A percentile compares a stretch with the other conserved stretches of the same genome.
These are phyloP conservation scores for Anisodus acutangulus DNA, from an alignment of 257 asterid species.

Conservation along the genomic window DNA sequence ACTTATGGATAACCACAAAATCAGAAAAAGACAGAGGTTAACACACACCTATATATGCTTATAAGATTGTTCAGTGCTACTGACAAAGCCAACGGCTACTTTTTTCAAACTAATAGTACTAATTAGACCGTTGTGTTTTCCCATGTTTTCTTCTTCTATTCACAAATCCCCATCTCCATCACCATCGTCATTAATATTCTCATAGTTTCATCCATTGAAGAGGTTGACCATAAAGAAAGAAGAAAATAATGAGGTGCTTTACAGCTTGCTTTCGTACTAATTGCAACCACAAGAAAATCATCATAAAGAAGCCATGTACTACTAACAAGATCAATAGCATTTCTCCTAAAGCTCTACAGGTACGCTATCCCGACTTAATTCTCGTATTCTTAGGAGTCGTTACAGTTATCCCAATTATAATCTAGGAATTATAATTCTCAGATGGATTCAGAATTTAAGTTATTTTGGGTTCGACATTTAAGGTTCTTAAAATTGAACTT, in stretches of 20 bases:
- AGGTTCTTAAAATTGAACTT: too few relatives aligned
- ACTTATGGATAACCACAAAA: not conserved
- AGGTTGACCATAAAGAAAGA: not conserved
- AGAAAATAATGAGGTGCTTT: slow-evolving; percentile 50
- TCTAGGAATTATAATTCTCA: too few relatives aligned
- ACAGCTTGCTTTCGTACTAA: slow-evolving; percentile 44
- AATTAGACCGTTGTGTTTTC: not conserved
- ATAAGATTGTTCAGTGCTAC: slow-evolving; percentile 24
- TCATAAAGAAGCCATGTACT: slow-evolving; percentile 16
- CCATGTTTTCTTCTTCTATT: not conserved
- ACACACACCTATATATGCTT: too few relatives aligned
- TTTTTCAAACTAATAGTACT: slow-evolving; percentile 29
- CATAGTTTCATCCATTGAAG: not conserved
- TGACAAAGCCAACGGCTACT: slow-evolving; percentile 50
- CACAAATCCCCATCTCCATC: not conserved
- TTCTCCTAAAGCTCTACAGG: slow-evolving; percentile 30
- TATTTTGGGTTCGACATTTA: too few relatives aligned
- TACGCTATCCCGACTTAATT: not conserved
- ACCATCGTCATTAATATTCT: not conserved
- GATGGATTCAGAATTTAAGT: too few relatives aligned
- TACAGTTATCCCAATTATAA: too few relatives aligned
- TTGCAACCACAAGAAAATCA: slow-evolving; percentile 33
- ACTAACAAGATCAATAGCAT: not conserved
- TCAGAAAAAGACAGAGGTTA: too few relatives aligned
- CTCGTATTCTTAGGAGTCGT: too few relatives aligned